phyloP scores from a whole-genome alignment of 441 rosid genomes.

The Euphorbia celastroides region DNA sequence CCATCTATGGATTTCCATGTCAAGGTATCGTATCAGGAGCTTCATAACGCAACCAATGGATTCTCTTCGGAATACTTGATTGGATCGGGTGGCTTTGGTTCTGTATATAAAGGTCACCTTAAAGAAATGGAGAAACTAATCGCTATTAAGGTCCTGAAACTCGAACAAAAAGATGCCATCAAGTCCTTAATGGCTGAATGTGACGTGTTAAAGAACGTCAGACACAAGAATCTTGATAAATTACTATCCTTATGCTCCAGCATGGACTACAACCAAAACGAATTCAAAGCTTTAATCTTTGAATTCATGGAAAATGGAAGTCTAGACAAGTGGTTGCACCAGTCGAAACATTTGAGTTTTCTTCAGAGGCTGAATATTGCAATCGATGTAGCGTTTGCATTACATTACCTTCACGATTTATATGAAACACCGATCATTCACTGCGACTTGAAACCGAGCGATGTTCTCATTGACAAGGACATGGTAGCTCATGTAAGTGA shows the following conservation, averaged over 20 bases:
- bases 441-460: too few relatives aligned
- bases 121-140: not conserved
- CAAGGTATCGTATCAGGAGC: conserved; percentile 19
- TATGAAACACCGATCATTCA: too few relatives aligned
- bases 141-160: not conserved
- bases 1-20: not conserved
- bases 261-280: not conserved
- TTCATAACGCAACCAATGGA: conserved; percentile 20
- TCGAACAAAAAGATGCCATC: not conserved
- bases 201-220: not conserved
- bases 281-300: too few relatives aligned
- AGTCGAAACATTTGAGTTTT: too few relatives aligned
- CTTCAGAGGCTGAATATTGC: too few relatives aligned
- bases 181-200: not conserved
- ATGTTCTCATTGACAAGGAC: too few relatives aligned
- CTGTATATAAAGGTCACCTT: conserved; percentile 28
- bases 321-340: too few relatives aligned
- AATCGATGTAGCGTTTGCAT: too few relatives aligned
- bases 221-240: not conserved
- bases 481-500: too few relatives aligned
- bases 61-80: conserved; percentile 23
- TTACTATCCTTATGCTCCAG: not conserved
- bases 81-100: conserved; percentile 27
- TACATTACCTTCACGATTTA: too few relatives aligned
- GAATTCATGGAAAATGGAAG: too few relatives aligned